Evolutionary conservation across 2,329 filamentous ascomycete species (phyloP), one percentile per base, ranked within the genome.

Genomic region (Sporothrix pallida): DNA sequence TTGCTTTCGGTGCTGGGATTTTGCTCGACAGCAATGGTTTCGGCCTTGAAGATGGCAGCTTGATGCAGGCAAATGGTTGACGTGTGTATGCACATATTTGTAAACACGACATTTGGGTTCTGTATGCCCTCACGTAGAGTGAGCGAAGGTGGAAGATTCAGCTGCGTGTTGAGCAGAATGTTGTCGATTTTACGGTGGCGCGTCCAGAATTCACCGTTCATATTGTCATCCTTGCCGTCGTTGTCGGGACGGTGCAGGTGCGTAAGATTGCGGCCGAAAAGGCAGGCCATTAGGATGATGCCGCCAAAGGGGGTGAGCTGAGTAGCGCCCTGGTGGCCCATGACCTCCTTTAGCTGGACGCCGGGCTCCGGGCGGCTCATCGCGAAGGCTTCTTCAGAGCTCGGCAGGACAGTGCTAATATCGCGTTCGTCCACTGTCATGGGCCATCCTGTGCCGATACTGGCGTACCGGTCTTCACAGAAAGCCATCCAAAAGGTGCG

Each of bases 11-110:
- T 90, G 76, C 93, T 91, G 65, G 98, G 91, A 20, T 92, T 91
- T 0, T 88, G 84, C 0, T 93, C 91, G 75, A 98, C 84, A 71
- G 90, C 89, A 81, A 97, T 92, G 83, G 94, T 96, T 78, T 98
- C 95, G 0, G 95, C 94, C 81, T 98, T 98, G 87, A 95, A 98
- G 23, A 99, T 98, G 37, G 96, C 96, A 2, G 95, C 96, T 83
- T 99, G 96, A 79, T 99, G 96, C n/a, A 99, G 85, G 81, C 95
- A 98, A 72, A 99, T 98, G 1, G 94, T 94, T 0, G 95, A 97
- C 0, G 96, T 97, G 80, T 98, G 95, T 46, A 99, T 94, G 80
- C 93, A 94, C 94, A 99, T 97, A 79, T 98, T 98, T 73, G 93
- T 90, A 80, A 98, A 98, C 4, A 98, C 90, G 72, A 95, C 90